Base-by-base conservation (phyloP, 2,329 filamentous ascomycete genomes). In the Diaporthe ilicicola region DNA sequence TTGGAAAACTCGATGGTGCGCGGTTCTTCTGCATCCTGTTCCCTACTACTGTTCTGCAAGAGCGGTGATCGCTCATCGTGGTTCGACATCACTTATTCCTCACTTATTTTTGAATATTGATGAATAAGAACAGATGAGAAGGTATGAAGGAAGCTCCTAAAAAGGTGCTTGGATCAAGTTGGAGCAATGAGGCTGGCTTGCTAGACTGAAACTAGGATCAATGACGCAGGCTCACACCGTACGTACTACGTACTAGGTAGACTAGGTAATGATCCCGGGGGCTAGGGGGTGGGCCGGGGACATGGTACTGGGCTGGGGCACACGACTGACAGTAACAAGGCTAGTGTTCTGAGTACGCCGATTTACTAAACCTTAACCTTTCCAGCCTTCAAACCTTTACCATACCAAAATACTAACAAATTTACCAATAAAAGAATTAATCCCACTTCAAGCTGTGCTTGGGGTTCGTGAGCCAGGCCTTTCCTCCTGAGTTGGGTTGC, bases 41-140 rank as follows among this genome's bases (percentile, higher is more conserved):
- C 13, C 3, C 48, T n/a, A 27, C 15, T n/a, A 34, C 32, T 34
- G 2, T 59, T 48, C 22, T 51, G 70, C 10, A 71, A 46, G n/a
- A 71, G 66, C 56, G 66, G 66, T 24, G 70, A 66, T 46, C 48
- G 70, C 51, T 71, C 70, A 39, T 71, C 48, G 13, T 65, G 51
- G 13, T 69, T 46, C 50, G 70, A 64, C 70, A 71, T 71, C n/a
- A 48, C 27, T 34, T 24, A 19, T 48, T 10, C 12, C 4, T 34
- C 32, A 34, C 4, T 9, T 34, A 34, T 34, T 34, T 34, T 4
- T 7, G 29, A 48, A 34, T 32, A 17, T 2, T 17, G 24, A 27
- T 48, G 10, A 19, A 48, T 19, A 19, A 17, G 2, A 9, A 34
- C 19, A 10, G 6, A 6, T 37, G 42, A 37, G 29, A 34, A 48